Base-by-base conservation (phyloP, 2,329 filamentous ascomycete species). In the Trichoderma sp. region DNA sequence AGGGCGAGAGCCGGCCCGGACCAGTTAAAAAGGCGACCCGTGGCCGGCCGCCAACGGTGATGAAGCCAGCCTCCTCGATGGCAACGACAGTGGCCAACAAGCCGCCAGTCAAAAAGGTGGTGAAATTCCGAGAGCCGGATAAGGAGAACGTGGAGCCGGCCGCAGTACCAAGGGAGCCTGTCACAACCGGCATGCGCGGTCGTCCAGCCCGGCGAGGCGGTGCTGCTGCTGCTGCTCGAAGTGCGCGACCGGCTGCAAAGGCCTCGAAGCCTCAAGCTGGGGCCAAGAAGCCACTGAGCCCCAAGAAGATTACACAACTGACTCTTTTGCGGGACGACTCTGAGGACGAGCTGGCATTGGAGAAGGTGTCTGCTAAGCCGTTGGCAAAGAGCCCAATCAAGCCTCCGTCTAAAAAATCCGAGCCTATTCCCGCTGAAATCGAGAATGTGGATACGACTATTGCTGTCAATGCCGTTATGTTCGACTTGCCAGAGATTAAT, bases 301-400 rank as follows among this genome's bases (percentile, higher is more conserved):
- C 87, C 78, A 89, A 86, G 81, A 90, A 90, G 81, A 83, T 86
- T 71, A 86, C 86, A 48, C 86, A 89, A 78, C 80, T 89, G 71
- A 80, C 82, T 59, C 71, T 80, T 69, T 80, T 74, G 73, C 77
- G 78, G 73, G 80, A 81, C 34, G 73, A 75, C 58, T 88, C 87
- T 15, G 87, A 89, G 60, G 87, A 90, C 73, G 87, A 89, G 75
- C 82, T 89, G 39, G 84, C 84, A 1, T 77, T 88, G 74, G 82
- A 82, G 77, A 87, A 84, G 77, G 85, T 82, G 68, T 86, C 87
- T 1, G 76, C 86, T 57, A 88, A 87, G 73, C 42, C 39, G 61
- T 63, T 57, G 34, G 59, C n/a, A 68, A 70, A 52, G 52, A 72
- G 64, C 32, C 71, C 10, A 66, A 74, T 37, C 22, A 69, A 69